phyloP scores from a whole-genome alignment of 306 rosid species.

The Biancaea sappan region DNA sequence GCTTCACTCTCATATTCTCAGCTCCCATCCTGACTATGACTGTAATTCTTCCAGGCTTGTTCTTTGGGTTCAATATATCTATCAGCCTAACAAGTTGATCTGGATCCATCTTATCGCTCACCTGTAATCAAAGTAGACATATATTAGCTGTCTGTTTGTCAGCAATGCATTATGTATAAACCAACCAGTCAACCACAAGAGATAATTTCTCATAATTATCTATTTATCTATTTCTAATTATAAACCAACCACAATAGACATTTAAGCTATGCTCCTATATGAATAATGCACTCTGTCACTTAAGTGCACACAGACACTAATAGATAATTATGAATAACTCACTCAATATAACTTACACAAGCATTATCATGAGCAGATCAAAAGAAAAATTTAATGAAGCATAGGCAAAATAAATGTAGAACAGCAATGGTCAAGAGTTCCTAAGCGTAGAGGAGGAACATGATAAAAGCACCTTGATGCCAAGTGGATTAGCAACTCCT shows the following conservation, averaged over 20 bases:
- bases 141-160: constrained; percentile 3
- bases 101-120: constrained; percentile 61
- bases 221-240: no score
- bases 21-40: constrained; percentile 63
- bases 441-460: background rate
- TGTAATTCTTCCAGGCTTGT: constrained; percentile 61
- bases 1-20: constrained; percentile 62
- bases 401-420: background rate
- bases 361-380: constrained; percentile 6
- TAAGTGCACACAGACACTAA: background rate
- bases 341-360: constrained; percentile 7
- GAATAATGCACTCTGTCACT: no score
- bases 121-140: constrained; percentile 44
- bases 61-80: constrained; percentile 54
- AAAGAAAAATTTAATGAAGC: constrained; percentile 8
- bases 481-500: constrained; percentile 64
- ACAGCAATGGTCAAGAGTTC: background rate
- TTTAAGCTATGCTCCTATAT: no score
- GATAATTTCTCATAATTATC: no score
- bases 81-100: constrained; percentile 50
- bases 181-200: no score
- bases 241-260: background rate
- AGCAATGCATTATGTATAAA: constrained; percentile 1
- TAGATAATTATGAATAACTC: background rate
- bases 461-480: constrained; percentile 49